Evolutionary conservation across 805 yeast species (phyloP).

Genomic region (Wickerhamiella qilinensis): DNA sequence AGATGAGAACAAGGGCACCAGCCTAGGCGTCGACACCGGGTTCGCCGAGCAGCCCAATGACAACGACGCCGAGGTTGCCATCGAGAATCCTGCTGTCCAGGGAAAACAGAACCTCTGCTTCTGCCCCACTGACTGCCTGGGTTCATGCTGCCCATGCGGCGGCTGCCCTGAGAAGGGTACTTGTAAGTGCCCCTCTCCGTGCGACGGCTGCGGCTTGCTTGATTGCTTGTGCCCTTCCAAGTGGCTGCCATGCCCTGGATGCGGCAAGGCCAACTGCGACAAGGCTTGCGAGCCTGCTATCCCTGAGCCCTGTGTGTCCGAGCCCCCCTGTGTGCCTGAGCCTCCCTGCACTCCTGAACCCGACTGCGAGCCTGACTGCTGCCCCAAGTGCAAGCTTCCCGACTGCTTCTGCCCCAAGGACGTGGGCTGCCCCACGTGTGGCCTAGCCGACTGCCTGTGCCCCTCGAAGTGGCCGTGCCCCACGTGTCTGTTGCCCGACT

Average conservation of each 20-base stretch:
- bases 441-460: constrained; percentile 1
- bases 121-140: not conserved
- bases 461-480: not conserved
- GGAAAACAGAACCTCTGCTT: not conserved
- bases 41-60: not conserved
- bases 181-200: not conserved
- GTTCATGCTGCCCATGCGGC: not conserved
- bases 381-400: not conserved
- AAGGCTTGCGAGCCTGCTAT: not conserved
- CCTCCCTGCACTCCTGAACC: not conserved
- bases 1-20: not conserved
- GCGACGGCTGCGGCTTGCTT: not conserved
- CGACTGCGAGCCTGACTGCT: not conserved
- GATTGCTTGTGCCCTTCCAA: not conserved
- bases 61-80: not conserved
- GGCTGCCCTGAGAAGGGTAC: not conserved
- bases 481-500: not conserved
- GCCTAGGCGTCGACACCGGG: not conserved
- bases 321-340: not conserved
- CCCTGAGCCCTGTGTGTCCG: no score
- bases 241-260: not conserved
- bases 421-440: not conserved
- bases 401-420: not conserved
- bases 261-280: not conserved
- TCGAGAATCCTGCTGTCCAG: not conserved